These are phyloP conservation scores for Aspergillus terreus DNA, from an alignment of 2,329 filamentous ascomycete genomes.

Conservation along the genomic window DNA sequence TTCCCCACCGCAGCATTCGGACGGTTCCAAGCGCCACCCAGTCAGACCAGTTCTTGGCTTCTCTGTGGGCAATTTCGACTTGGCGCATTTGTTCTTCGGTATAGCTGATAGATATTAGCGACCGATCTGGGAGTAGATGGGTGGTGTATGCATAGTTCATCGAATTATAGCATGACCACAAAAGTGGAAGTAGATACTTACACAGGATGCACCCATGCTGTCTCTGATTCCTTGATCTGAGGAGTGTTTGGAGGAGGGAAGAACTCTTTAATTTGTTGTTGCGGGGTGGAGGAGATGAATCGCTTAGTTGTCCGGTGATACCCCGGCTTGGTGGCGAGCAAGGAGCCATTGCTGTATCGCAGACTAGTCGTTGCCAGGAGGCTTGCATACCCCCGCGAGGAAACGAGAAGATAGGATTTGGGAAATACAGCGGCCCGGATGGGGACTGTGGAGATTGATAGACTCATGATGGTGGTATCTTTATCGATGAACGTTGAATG, in stretches of 20 bases:
- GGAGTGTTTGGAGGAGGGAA: constrained; percentile 58
- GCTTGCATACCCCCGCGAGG: constrained; percentile 22
- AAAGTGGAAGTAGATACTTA: constrained; percentile 20
- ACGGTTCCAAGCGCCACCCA: constrained; percentile 74
- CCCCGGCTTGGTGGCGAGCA: constrained; percentile 12
- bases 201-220: constrained; percentile 67
- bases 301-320: constrained; percentile 19
- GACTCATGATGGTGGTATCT: constrained; percentile 22
- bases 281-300: constrained; percentile 37
- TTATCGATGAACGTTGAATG: background rate
- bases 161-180: no score
- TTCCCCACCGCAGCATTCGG: constrained; percentile 69
- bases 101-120: constrained; percentile 45
- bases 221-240: constrained; percentile 59
- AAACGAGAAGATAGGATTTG: constrained; percentile 22
- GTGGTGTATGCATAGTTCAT: no score
- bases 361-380: constrained; percentile 21
- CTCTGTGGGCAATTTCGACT: constrained; percentile 72
- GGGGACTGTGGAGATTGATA: constrained; percentile 23
- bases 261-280: constrained; percentile 45
- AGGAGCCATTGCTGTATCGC: constrained; percentile 15
- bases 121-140: no score
- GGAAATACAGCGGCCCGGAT: constrained; percentile 26
- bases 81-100: constrained; percentile 73
- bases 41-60: constrained; percentile 70